Conservation (phyloP, 2,329 filamentous ascomycete genomes). For the Colletotrichum eleusines region DNA sequence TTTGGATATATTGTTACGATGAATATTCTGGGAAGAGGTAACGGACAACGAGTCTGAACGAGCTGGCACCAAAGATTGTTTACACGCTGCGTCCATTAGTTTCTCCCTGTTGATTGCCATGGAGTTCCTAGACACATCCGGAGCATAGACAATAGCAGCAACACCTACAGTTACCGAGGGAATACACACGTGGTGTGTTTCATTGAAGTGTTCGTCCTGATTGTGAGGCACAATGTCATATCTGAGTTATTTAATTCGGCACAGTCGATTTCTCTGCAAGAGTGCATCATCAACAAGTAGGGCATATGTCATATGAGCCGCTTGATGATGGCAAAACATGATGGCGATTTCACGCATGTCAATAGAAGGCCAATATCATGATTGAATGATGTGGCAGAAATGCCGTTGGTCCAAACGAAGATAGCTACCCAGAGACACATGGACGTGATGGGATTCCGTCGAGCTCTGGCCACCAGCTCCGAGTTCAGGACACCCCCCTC, state of each 20-base stretch:
- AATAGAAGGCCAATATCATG: background rate
- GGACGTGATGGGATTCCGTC: background rate
- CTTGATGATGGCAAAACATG: background rate
- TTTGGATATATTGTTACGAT: background rate
- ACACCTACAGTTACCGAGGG: no score
- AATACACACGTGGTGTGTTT: no score
- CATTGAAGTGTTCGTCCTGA: no score
- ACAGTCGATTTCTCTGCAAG: background rate
- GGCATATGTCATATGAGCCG: background rate
- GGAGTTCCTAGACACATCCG: background rate
- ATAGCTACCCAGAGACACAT: background rate
- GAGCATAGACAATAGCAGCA: no score
- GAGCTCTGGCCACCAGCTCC: constrained; percentile 1
- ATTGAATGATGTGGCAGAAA: background rate
- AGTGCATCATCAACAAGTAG: background rate
- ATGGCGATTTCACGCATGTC: no score
- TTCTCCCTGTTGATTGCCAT: background rate
- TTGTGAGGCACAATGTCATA: no score
- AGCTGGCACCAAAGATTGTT: background rate
- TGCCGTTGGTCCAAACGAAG: background rate
- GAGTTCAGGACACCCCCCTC: no score
- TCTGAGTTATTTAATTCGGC: no score
- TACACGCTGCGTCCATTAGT: background rate
- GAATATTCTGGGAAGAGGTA: background rate
- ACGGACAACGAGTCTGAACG: background rate